Evolutionary conservation across 257 asterid species (phyloP).

Genomic region (Anisodus acutangulus): DNA sequence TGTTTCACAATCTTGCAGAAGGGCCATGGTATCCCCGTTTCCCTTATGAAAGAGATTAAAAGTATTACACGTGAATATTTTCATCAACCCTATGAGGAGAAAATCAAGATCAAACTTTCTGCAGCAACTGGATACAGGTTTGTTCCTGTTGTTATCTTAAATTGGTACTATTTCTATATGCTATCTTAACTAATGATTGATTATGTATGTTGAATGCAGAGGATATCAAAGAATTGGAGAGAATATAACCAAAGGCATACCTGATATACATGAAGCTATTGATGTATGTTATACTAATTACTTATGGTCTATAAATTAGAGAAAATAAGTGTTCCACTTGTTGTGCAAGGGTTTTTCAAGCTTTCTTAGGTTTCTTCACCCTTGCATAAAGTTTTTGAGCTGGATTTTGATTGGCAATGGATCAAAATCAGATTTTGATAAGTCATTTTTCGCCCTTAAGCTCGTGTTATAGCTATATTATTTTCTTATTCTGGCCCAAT

Average conservation of each 20-base stretch:
- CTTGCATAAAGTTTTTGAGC: not conserved
- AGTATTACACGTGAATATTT: constrained; percentile 60
- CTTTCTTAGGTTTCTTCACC: not conserved
- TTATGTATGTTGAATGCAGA: constrained; percentile 49
- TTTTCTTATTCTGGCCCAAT: not conserved
- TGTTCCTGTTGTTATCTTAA: constrained; percentile 16
- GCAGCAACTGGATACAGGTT: constrained; percentile 85
- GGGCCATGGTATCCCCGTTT: constrained; percentile 86
- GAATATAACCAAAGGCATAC: constrained; percentile 80
- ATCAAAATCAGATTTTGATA: not conserved
- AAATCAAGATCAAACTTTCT: constrained; percentile 77
- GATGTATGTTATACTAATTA: constrained; percentile 63
- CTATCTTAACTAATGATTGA: not conserved
- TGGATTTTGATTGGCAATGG: not conserved
- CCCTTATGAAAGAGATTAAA: constrained; percentile 65
- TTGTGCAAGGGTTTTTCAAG: not conserved
- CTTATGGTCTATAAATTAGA: not conserved
- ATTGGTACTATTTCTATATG: not conserved
- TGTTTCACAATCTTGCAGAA: constrained; percentile 52
- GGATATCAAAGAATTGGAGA: constrained; percentile 84
- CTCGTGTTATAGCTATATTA: not conserved
- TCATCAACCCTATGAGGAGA: constrained; percentile 76
- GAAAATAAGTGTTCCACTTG: not conserved
- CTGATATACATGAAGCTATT: constrained; percentile 94
- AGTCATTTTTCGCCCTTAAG: not conserved